Evolutionary conservation across 164 flowering plant genomes (phyloP).

Genomic region (Magnolia sinica): DNA sequence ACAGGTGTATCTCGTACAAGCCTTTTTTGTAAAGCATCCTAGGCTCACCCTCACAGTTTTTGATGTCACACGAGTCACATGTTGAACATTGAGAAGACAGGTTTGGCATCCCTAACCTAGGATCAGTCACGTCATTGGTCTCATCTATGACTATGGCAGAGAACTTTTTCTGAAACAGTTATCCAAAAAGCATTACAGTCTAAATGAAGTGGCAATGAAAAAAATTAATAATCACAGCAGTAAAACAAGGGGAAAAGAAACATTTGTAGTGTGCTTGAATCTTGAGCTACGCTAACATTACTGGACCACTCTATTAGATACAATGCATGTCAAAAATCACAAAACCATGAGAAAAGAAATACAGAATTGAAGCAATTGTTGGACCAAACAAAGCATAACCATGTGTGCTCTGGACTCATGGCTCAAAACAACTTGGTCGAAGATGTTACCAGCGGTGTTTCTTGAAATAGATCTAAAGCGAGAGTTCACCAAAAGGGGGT

Average conservation of each 20-base stretch:
- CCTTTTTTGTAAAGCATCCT: neutral
- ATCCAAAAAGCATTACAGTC: neutral
- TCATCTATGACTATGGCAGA: conserved; percentile 39
- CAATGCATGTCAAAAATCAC: neutral
- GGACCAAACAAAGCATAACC: neutral
- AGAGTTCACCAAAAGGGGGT: neutral
- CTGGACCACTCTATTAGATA: neutral
- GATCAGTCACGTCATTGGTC: conserved; percentile 52
- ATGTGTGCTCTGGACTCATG: neutral
- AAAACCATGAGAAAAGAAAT: neutral
- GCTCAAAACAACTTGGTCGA: neutral
- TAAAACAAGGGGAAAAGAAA: neutral
- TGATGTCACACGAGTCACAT: conserved; percentile 49
- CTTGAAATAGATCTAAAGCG: neutral
- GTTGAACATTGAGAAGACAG: conserved; percentile 52
- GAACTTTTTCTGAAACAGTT: conserved; percentile 45
- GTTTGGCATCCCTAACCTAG: conserved; percentile 77
- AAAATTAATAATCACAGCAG: neutral
- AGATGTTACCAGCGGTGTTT: neutral
- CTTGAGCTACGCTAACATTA: neutral
- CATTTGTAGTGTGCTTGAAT: neutral
- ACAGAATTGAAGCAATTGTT: neutral
- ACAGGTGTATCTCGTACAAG: neutral
- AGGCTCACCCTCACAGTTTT: conserved; percentile 66
- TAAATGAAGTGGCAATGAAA: too few species aligned